Base-by-base conservation (phyloP, 805 yeast species). In the Metschnikowia baotianmanensis region DNA sequence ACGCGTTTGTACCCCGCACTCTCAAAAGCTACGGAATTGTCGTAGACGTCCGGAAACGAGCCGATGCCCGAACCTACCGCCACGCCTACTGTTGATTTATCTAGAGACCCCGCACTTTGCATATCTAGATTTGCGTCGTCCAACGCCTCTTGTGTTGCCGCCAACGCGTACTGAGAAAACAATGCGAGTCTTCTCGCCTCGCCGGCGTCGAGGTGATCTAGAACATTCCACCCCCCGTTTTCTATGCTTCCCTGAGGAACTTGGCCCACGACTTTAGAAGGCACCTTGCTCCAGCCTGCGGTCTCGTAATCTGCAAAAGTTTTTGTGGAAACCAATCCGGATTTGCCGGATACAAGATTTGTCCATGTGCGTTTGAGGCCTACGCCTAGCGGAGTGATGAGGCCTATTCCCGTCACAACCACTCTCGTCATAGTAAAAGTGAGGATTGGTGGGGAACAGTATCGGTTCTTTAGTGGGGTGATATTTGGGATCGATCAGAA, bases 61-160 rank as follows among this genome's bases (percentile, higher is more conserved):
- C 97, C 98, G 36, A 93, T 86, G 0, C 97, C 96, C 1, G 96
- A 82, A 1, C 98, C 99, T 7, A 91, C 77, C n/a, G 88, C 82
- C 2, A 86, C 89, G 2, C 97, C 95, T 3, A 79, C 57, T 42
- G 12, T 33, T 3, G 28, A 22, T 21, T 25, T 40, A 16, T 34
- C 36, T 6, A 26, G 7, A 8, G 28, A 9, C 13, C 13, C 28
- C 2, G 28, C 11, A 15, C 13, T 13, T 3, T 15, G 9, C 2
- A 39, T 18, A n/a, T 30, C 28, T 8, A 66, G 25, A 5, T 71
- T 60, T 0, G 97, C 80, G 59, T 86, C 90, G 0, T 55, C 53
- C 8, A 93, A 55, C 0, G 98, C 98, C 59, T 87, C 90, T 21
- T 72, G 59, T 0, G 96, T 73, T 1, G 96, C 87, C 1, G 76